Evolutionary conservation across 768 basidiomycete species (phyloP), one percentile per base, ranked within the genome.

Genomic region (Hemileccinum rubropunctum): DNA sequence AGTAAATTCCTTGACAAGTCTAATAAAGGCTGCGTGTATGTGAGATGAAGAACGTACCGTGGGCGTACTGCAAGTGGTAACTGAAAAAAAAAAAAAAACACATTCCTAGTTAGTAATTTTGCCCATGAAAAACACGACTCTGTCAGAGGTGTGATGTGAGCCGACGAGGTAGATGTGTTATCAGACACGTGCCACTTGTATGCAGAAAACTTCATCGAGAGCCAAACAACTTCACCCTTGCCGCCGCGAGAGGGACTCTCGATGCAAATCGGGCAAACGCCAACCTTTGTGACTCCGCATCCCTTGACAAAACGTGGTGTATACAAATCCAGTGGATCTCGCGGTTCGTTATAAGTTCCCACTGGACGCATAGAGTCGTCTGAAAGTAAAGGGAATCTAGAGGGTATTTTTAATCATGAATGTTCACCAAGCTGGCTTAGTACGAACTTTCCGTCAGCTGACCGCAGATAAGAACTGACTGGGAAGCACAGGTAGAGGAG

Each of bases 31-130:
- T 34, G 40, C n/a, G 2, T 20, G 32, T 14, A 15, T 34, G 3
- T 12, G 47, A 14, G 23, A 32, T 11, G 21, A 30, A 8, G 27
- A 13, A 58, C 71, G 6, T 71, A 87, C 88, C 88, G 60, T 91
- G 88, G 3, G 77, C 74, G 52, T 88, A 88, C 59, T 90, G 88
- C 82, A 91, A 80, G 60, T 91, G 89, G 58, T 91, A 91, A 64
- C 88, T 91, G 41, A 32, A n/a, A n/a, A n/a, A n/a, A n/a, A n/a
- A n/a, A n/a, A n/a, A n/a, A n/a, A n/a, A n/a, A 35, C 17, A 28
- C 28, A 34, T 28, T 11, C 10, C n/a, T 37, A 30, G 38, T 53
- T 46, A 61, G 48, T 17, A 45, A 18, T 2, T 13, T 45, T 46
- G 32, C 26, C 30, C 8, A 42, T 23, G 21, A 32, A 39, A 38